Percentiles rank a stretch among this genome's conserved stretches.
phyloP scores from a whole-genome alignment of 1,139 yeast species.

The Blastobotrys elegans region DNA sequence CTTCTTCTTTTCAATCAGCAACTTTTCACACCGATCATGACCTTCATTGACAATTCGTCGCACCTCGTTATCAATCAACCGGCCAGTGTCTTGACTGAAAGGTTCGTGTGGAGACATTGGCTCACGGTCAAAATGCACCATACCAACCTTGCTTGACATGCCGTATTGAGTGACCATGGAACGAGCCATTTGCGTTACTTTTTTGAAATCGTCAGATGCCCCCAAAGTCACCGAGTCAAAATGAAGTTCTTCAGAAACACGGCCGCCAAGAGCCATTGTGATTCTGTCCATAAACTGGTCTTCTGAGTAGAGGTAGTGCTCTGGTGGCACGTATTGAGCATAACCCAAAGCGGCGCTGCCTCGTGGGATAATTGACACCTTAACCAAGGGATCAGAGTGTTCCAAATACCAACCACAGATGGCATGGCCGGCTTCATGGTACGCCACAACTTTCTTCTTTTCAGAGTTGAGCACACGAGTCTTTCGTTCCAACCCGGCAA shows the following conservation, averaged over 20 bases:
- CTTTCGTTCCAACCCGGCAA: conserved; percentile 93
- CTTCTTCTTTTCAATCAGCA: conserved; percentile 63
- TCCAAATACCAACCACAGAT: conserved; percentile 94
- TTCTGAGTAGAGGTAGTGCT: conserved; percentile 73
- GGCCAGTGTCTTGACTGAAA: conserved; percentile 82
- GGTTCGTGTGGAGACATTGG: conserved; percentile 54
- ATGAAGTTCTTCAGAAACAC: conserved; percentile 91
- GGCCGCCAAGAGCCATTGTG: conserved; percentile 96
- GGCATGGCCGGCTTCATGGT: conserved; percentile 98
- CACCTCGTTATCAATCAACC: conserved; percentile 76
- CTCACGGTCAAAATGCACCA: conserved; percentile 67
- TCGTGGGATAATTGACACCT: conserved; percentile 93
- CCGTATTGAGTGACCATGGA: conserved; percentile 91
- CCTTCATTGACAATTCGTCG: conserved; percentile 76
- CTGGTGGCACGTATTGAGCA: conserved; percentile 95
- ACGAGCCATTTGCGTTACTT: conserved; percentile 91
- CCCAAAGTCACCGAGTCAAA: conserved; percentile 90
- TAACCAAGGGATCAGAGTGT: conserved; percentile 86
- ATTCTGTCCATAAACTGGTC: conserved; percentile 81
- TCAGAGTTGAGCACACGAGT: conserved; percentile 75
- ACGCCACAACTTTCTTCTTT: conserved; percentile 87
- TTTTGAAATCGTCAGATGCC: conserved; percentile 92
- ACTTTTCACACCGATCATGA: conserved; percentile 58
- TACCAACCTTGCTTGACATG: conserved; percentile 82
- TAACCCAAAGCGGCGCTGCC: conserved; percentile 98